Conservation (phyloP, 2,329 filamentous ascomycete species). For the Parasarocladium wereldwijsianum region DNA sequence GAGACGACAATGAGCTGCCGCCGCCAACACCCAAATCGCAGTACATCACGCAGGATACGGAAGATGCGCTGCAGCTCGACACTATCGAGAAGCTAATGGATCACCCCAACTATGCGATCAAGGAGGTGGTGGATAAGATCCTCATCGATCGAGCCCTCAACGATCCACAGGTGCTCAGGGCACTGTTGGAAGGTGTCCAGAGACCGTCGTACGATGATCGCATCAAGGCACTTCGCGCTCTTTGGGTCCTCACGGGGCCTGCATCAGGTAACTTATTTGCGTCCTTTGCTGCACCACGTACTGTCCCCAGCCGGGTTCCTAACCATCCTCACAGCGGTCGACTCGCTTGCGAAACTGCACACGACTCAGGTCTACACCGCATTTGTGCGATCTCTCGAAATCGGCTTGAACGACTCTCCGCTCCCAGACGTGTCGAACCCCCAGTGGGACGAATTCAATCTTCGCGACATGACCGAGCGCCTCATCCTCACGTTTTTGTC, state of each 20-base stretch:
- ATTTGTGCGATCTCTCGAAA: slow-evolving; percentile 44
- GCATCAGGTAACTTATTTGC: slow-evolving; percentile 14
- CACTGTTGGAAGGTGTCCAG: slow-evolving; percentile 43
- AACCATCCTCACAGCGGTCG: slow-evolving; percentile 12
- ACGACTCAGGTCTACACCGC: slow-evolving; percentile 36
- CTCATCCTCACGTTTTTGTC: slow-evolving; percentile 42
- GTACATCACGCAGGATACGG: slow-evolving; percentile 62
- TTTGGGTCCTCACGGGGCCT: slow-evolving; percentile 35
- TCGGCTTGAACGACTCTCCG: slow-evolving; percentile 33
- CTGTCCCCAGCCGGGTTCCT: background rate
- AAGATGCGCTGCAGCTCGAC: slow-evolving; percentile 51
- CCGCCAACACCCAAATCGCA: slow-evolving; percentile 50
- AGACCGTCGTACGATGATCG: slow-evolving; percentile 43
- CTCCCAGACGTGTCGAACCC: slow-evolving; percentile 37
- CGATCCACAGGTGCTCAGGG: slow-evolving; percentile 33
- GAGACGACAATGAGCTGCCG: slow-evolving; percentile 52
- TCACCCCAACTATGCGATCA: slow-evolving; percentile 59
- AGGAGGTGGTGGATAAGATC: slow-evolving; percentile 50
- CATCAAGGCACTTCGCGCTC: slow-evolving; percentile 38
- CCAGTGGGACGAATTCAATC: slow-evolving; percentile 46
- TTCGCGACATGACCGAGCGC: slow-evolving; percentile 47
- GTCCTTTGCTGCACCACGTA: background rate
- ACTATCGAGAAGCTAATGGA: slow-evolving; percentile 54
- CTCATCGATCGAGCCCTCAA: slow-evolving; percentile 43
- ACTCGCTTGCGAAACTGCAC: slow-evolving; percentile 31